Base-by-base conservation (phyloP, 1,139 yeast genomes). In the Yamadazyma buinensis region DNA sequence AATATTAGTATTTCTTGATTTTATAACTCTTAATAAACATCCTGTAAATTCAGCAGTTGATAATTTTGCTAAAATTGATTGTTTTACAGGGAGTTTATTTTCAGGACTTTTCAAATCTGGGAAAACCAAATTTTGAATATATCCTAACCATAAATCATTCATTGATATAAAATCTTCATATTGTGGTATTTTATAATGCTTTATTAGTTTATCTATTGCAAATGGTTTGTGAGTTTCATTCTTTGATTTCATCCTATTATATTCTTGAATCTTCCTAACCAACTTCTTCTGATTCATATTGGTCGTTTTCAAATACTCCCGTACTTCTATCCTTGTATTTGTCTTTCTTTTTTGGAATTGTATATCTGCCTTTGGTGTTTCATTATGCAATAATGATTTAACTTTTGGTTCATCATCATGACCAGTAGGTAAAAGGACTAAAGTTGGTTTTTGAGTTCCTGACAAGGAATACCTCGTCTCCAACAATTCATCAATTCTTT, bases 11-110 rank as follows among this genome's bases (percentile, higher is more conserved):
- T 84, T 84, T 14, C 64, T 59, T 10, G 88, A 71, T 30, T 77
- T 72, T 1, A 68, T 50, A 0, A 90, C 92, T 12, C 70, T 67
- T 15, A 90, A 41, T 28, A 63, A 54, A 14, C 95, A 78, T 3
- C 98, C 97, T 47, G 84, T 84, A 56, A 74, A 85, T 51, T 92
- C 98, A 1, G 95, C 92, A 42, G 82, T 72, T 0, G 92, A 73
- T 23, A 90, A 59, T 48, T 82, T 81, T 4, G 77, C 65, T 15
- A 82, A 55, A 1, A 72, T 44, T 25, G 57, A 56, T 19, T 59
- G 59, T 8, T 64, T 40, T 7, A 47, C 48, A 1, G 67, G 64
- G 14, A 58, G 26, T 14, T 38, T 40, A 14, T 30, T 34, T n/a
- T 34, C 38, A 17, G 44, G 33, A 13, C 30, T 37, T 22, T 43